A percentile compares a stretch with the other conserved stretches of the same genome.
phyloP scores from a whole-genome alignment of 2,329 filamentous ascomycete genomes.

The Incumbomyces lentus region DNA sequence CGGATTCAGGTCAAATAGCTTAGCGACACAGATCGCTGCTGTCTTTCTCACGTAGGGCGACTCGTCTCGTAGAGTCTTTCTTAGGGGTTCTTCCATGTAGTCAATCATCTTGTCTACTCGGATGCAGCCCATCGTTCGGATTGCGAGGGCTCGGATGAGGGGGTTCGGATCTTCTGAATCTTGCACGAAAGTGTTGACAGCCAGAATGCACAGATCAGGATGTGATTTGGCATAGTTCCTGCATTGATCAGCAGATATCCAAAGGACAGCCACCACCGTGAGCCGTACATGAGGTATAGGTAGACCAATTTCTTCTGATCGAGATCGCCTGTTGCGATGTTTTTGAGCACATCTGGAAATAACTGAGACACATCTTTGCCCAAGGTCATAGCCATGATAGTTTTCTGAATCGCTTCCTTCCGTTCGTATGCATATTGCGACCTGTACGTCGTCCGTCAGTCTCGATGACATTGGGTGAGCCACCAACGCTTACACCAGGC shows the following conservation, averaged over 20 bases:
- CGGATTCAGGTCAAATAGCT: constrained; percentile 91
- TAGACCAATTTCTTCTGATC: constrained; percentile 99
- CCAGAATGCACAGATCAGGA: constrained; percentile 94
- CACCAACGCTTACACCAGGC: constrained; percentile 53
- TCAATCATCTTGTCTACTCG: constrained; percentile 99
- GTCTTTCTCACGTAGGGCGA: constrained; percentile 98
- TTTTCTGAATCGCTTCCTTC: constrained; percentile 98
- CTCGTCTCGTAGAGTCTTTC: constrained; percentile 93
- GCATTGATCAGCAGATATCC: constrained; percentile 7
- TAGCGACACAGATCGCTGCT: constrained; percentile 92
- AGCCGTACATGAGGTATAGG: constrained; percentile 79
- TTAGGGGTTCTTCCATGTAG: constrained; percentile 96
- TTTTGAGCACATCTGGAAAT: constrained; percentile 96
- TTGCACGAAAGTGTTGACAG: constrained; percentile 98
- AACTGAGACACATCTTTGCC: constrained; percentile 96
- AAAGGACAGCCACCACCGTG: background rate
- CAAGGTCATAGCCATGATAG: constrained; percentile 99
- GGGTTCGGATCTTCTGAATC: constrained; percentile 98
- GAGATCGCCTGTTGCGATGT: constrained; percentile 86
- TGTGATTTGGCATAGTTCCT: constrained; percentile 99
- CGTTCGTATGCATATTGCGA: constrained; percentile 98
- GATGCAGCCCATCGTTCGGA: constrained; percentile 97
- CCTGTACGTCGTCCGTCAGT: constrained; percentile 36
- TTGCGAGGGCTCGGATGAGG: constrained; percentile 83
- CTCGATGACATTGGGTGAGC: constrained; percentile 15